These are phyloP conservation scores for Quercus variabilis DNA, from an alignment of 306 rosid species.

Conservation along the genomic window DNA sequence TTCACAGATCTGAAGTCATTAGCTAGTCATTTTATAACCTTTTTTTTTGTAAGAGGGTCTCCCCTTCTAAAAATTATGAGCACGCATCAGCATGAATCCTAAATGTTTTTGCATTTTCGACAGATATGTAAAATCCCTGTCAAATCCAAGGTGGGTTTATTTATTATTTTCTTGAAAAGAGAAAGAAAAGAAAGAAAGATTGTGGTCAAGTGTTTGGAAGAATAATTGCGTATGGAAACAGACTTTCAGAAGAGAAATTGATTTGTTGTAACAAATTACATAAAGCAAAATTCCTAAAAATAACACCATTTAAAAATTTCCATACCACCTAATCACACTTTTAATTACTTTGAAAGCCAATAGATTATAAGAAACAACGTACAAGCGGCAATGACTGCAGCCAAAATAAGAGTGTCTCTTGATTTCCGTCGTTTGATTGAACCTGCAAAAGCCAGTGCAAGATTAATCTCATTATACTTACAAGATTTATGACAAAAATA, in stretches of 20 bases:
- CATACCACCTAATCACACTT: conserved; percentile 25
- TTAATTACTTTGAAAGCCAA: conserved; percentile 84
- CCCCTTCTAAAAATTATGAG: background rate
- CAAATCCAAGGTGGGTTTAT: background rate
- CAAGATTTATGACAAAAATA: background rate
- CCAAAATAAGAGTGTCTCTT: conserved; percentile 83
- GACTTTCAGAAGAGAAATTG: conserved; percentile 13
- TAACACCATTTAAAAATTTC: conserved; percentile 23
- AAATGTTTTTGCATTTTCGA: background rate
- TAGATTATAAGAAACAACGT: conserved; percentile 92
- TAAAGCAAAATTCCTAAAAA: conserved; percentile 27
- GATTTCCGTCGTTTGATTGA: conserved; percentile 83
- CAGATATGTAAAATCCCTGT: background rate
- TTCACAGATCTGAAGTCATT: too few relatives aligned
- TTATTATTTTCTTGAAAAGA: background rate
- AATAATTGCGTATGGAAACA: background rate
- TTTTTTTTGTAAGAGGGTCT: too few relatives aligned
- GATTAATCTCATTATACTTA: conserved; percentile 6
- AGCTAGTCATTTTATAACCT: too few relatives aligned
- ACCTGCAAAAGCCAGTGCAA: conserved; percentile 43
- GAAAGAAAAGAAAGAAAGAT: background rate
- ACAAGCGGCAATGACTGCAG: conserved; percentile 95
- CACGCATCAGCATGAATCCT: background rate
- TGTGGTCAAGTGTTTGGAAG: background rate
- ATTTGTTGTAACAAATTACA: conserved; percentile 24